phyloP scores from a whole-genome alignment of 768 basidiomycete species.

The Mrakia gelida region DNA sequence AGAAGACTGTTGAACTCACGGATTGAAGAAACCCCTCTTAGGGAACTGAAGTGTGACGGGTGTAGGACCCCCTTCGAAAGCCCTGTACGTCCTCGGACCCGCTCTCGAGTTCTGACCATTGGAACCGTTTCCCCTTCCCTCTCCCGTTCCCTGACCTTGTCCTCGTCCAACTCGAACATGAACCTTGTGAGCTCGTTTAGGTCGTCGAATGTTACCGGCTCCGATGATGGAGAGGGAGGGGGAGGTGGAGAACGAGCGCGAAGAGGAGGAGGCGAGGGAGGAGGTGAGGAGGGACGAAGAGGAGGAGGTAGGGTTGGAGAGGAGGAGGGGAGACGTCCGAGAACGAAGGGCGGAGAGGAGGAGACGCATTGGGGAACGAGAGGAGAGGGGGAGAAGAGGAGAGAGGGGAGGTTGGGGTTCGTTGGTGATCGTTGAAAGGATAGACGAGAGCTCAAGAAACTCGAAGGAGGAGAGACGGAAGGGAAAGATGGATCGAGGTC shows the following conservation, averaged over 20 bases:
- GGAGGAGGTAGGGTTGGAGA: neutral
- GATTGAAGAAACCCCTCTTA: constrained; percentile 89
- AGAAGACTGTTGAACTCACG: constrained; percentile 53
- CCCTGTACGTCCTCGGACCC: constrained; percentile 71
- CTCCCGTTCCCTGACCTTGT: constrained; percentile 83
- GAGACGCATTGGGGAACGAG: neutral
- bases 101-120: constrained; percentile 94
- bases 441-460: neutral
- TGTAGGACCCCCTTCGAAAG: constrained; percentile 97
- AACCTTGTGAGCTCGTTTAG: neutral
- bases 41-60: constrained; percentile 85
- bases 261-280: neutral
- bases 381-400: neutral
- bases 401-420: neutral
- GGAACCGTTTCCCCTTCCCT: constrained; percentile 86
- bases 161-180: constrained; percentile 75
- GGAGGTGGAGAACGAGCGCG: neutral
- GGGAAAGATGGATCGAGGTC: neutral
- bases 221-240: neutral
- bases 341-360: neutral
- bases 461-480: neutral
- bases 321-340: neutral
- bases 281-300: neutral
- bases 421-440: neutral
- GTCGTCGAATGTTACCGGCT: neutral